A percentile compares a stretch with the other conserved stretches of the same genome.
phyloP scores from a whole-genome alignment of 805 yeast genomes.

The Cyberlindnera xishuangbannaensis region DNA sequence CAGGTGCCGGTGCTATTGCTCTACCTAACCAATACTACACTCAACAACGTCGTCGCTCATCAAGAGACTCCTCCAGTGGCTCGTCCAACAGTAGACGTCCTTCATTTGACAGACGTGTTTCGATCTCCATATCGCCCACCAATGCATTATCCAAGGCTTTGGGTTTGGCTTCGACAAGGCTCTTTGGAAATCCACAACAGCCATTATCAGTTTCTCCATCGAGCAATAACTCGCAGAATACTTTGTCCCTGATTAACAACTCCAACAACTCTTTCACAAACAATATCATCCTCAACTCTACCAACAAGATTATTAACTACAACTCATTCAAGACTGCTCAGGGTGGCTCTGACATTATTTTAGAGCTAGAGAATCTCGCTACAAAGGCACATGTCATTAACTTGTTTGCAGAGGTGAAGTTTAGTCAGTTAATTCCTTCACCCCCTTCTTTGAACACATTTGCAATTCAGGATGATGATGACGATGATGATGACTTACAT shows the following conservation, averaged over 20 bases:
- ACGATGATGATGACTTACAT: conserved; percentile 25
- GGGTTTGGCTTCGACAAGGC: conserved; percentile 79
- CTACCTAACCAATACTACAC: conserved; percentile 21
- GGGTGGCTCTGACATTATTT: conserved; percentile 32
- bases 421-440: conserved; percentile 74
- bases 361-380: conserved; percentile 63
- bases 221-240: conserved; percentile 5
- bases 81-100: conserved; percentile 48
- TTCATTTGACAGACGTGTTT: conserved; percentile 54
- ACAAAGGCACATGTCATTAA: conserved; percentile 89
- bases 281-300: conserved; percentile 18
- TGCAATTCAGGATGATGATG: conserved; percentile 34
- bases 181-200: conserved; percentile 52
- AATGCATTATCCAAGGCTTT: conserved; percentile 86
- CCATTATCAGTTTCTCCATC: conserved; percentile 20
- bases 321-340: conserved; percentile 10
- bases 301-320: conserved; percentile 15
- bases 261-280: conserved; percentile 21
- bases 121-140: conserved; percentile 69
- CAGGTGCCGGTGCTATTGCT: conserved; percentile 43
- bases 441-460: conserved; percentile 36
- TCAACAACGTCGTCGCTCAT: conserved; percentile 29
- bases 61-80: conserved; percentile 43
- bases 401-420: conserved; percentile 87
- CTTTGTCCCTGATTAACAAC: conserved; percentile 15